A percentile compares a stretch with the other conserved stretches of the same genome.
Evolutionary conservation across 805 yeast species (phyloP).

Genomic region (Starmerella bombi): DNA sequence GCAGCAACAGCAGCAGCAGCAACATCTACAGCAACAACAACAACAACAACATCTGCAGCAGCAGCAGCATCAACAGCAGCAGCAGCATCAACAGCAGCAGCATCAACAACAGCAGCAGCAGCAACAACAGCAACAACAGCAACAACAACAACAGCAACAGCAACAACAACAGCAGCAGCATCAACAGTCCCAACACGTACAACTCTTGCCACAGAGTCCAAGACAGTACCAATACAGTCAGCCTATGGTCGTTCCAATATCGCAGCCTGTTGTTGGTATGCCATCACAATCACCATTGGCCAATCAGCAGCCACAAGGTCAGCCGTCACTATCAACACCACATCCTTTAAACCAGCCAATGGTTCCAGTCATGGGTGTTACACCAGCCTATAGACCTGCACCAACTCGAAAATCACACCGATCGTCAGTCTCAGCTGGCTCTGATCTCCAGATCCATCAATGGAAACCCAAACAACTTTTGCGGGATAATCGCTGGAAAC

Average conservation of each 20-base stretch:
- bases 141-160: no score
- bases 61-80: no score
- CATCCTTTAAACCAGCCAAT: constrained; percentile 3
- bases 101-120: no score
- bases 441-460: constrained; percentile 19
- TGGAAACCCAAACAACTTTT: constrained; percentile 17
- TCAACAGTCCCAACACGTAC: no score
- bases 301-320: constrained; percentile 1
- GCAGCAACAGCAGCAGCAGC: constrained; percentile 13
- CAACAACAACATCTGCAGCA: no score
- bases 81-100: no score
- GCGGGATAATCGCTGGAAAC: constrained; percentile 17
- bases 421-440: constrained; percentile 9
- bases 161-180: no score
- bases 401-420: constrained; percentile 3
- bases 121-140: no score
- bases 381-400: constrained; percentile 2
- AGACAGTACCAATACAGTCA: background rate
- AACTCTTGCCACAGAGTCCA: background rate
- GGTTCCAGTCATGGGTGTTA: constrained; percentile 4
- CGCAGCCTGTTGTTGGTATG: no score
- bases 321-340: background rate
- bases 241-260: no score
- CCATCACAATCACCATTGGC: no score
- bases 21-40: constrained; percentile 6